Conservation (phyloP, 345 rosid genomes). For the Eucalyptus cloeziana region DNA sequence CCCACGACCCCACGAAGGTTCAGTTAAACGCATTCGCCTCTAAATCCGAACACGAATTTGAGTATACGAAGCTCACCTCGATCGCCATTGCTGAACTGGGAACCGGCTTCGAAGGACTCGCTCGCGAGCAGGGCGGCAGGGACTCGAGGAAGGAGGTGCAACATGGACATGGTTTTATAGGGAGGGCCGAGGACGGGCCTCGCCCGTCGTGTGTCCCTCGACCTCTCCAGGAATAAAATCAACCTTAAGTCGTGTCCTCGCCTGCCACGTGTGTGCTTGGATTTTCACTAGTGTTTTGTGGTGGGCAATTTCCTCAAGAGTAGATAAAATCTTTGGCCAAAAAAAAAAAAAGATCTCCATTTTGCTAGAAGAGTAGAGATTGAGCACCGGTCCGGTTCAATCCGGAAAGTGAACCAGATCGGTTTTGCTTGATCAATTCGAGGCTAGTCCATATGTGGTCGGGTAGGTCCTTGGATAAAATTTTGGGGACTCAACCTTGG, state of each 20-base stretch:
- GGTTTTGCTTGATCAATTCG: fast-evolving
- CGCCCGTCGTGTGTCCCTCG: neutral
- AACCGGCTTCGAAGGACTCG: neutral
- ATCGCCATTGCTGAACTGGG: conserved; percentile 22
- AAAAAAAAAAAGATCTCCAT: neutral
- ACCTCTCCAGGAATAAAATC: neutral
- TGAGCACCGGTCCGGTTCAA: neutral
- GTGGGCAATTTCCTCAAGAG: neutral
- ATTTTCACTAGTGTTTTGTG: conserved; percentile 9
- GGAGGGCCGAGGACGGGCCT: neutral
- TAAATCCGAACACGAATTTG: neutral
- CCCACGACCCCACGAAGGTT: neutral
- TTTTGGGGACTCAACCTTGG: fast-evolving
- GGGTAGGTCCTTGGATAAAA: fast-evolving
- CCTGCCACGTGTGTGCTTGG: conserved; percentile 10
- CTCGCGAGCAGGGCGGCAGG: neutral
- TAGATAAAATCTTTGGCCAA: neutral
- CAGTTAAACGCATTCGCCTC: neutral
- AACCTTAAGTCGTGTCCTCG: neutral
- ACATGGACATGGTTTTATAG: neutral
- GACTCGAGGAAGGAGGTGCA: neutral
- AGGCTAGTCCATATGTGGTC: neutral
- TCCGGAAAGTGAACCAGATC: neutral
- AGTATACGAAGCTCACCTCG: conserved; percentile 14
- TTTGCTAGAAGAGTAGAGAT: neutral